These are phyloP conservation scores for Paramarasmius palmivorus DNA, from an alignment of 1,284 basidiomycete genomes.

Conservation along the genomic window DNA sequence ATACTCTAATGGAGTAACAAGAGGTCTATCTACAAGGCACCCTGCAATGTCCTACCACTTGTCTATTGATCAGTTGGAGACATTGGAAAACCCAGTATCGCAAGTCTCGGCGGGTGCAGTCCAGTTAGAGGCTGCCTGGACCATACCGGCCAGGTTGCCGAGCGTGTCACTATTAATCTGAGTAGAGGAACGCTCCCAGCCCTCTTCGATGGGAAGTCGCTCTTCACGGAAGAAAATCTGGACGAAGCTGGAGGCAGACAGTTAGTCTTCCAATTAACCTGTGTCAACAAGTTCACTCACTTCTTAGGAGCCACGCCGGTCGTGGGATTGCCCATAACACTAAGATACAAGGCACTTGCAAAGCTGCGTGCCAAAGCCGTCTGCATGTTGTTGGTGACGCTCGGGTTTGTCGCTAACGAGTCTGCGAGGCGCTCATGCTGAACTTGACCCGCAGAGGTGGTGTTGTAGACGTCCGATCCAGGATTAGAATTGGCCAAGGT, in stretches of 20 bases:
- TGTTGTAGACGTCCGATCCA: neutral
- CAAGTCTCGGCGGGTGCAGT: too few species aligned
- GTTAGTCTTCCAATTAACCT: too few species aligned
- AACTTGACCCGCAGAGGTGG: constrained; percentile 6
- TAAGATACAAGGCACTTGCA: constrained; percentile 3
- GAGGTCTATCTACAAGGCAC: too few species aligned
- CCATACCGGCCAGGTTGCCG: constrained; percentile 8
- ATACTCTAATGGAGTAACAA: too few species aligned
- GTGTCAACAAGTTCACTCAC: neutral
- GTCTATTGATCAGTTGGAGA: too few species aligned
- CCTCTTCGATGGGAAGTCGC: constrained; percentile 19
- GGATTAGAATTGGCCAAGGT: constrained; percentile 5
- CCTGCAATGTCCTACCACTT: too few species aligned
- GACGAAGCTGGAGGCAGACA: constrained; percentile 22
- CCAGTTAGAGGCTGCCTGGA: constrained; percentile 10
- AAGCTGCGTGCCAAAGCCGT: neutral
- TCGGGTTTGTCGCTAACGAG: neutral
- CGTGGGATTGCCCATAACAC: neutral
- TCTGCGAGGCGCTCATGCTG: neutral
- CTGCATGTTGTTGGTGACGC: neutral
- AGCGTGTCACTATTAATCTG: constrained; percentile 7
- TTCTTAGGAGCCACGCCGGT: constrained; percentile 4
- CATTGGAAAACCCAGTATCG: too few species aligned
- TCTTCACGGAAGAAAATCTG: constrained; percentile 21
- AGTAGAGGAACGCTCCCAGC: constrained; percentile 13